A percentile compares a stretch with the other conserved stretches of the same genome.
These are phyloP conservation scores for Pyrenophora teres DNA, from an alignment of 2,329 filamentous ascomycete genomes.

Conservation along the genomic window DNA sequence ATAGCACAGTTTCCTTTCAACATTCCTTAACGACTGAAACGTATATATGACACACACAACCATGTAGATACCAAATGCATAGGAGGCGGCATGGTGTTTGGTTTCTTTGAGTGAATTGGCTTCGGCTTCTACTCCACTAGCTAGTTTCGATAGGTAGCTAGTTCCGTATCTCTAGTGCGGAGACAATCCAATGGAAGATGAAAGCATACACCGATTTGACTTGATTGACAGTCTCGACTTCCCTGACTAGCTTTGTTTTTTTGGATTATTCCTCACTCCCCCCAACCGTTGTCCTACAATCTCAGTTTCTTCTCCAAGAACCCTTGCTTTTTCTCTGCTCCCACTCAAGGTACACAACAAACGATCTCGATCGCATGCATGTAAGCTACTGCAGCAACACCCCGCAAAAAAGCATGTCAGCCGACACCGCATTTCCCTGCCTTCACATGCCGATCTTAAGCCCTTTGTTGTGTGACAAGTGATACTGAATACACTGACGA, in stretches of 20 bases:
- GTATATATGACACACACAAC: conserved; percentile 1
- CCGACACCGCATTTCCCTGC: not conserved
- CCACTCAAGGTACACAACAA: no score
- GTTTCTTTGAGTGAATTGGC: not conserved
- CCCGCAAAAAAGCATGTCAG: not conserved
- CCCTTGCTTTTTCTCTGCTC: no score
- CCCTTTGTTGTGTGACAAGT: not conserved
- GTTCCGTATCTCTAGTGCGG: not conserved
- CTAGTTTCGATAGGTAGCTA: conserved; percentile 1
- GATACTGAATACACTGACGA: not conserved
- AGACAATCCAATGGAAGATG: no score
- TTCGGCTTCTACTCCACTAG: not conserved
- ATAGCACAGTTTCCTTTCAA: conserved; percentile 8
- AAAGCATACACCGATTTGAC: no score
- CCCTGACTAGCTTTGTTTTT: no score
- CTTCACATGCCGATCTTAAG: not conserved
- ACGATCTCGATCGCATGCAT: not conserved
- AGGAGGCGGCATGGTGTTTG: conserved; percentile 1
- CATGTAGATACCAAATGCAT: conserved; percentile 10
- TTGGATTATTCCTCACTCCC: no score
- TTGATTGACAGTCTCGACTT: no score
- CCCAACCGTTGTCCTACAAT: no score
- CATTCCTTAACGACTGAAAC: conserved; percentile 14
- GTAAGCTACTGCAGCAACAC: not conserved
- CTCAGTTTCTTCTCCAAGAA: no score